Evolutionary conservation across 768 basidiomycete genomes (phyloP), one percentile per base, ranked within the genome.

Genomic region (Kwoniella sp.): DNA sequence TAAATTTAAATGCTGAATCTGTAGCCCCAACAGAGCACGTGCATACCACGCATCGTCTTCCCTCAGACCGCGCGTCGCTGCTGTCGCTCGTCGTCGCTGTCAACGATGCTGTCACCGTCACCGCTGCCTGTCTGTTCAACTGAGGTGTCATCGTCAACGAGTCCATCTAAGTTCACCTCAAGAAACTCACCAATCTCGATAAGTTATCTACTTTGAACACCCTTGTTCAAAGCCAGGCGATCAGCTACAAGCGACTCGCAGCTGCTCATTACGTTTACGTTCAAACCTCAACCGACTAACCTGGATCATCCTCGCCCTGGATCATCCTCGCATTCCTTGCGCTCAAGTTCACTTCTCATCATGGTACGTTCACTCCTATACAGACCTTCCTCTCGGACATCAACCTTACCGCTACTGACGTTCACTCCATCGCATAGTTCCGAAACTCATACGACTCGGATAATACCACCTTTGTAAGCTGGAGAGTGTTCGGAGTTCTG

Each of bases 391-490:
- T n/a, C 9, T n/a, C 9, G 36, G n/a, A 29, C 27, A n/a, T n/a
- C 36, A 21, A 7, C 37, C 46, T 44, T 50, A 27, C 13, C 33
- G 13, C 33, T 58, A 47, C 22, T 22, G 33, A 53, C 49, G 24
- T 1, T 33, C 30, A 8, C 3, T 33, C 37, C 21, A 9, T 47
- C 9, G 8, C 26, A 79, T 30, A 81, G 80, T 81, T 81, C 73
- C 78, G 93, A 74, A 96, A 96, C 79, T 95, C 93, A 1, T 98
- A 98, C 83, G 95, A 98, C 82, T 95, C 92, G 50, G 95, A 98
- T 82, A 97, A 96, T 82, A 97, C 93, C 47, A 80, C 79, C 36
- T 81, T 81, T 58, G 79, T 80, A 29, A 68, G 93, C 36, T 62
- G 2, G n/a, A n/a, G n/a, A 22, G 19, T 29, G 17, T 26, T 33